Evolutionary conservation across 2,329 filamentous ascomycete species (phyloP), one percentile per base, ranked within the genome.

Genomic region (Achaetomium macrosporum): DNA sequence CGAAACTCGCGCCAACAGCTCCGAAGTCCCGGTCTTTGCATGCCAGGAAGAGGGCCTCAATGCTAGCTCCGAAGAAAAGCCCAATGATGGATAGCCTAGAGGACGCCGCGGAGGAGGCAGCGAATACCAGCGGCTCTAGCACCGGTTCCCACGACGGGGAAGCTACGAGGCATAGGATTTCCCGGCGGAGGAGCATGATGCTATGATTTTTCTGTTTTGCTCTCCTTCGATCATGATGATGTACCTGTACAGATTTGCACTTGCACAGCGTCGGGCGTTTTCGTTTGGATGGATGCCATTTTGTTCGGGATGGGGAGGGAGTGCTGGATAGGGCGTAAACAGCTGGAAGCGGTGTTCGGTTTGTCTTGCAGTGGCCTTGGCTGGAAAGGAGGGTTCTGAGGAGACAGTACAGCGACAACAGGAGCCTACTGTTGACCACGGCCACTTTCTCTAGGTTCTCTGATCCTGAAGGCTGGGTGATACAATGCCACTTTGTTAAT

Each of bases 121-220:
- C 55, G 10, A 62, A 64, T 25, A 65, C 57, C 5, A 61, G 50
- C 15, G 42, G 56, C 2, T n/a, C 29, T 4, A 48, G 40, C 15
- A 16, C 11, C 11, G 17, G n/a, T 15, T 37, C 35, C 13, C 12
- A 16, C 10, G 47, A 63, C 5, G 61, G 66, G 0, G 63, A 51
- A 7, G 65, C 64, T 60, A 35, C 33, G n/a, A 36, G 35, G 7
- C 31, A 71, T 47, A 64, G 65, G 62, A 51, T 70, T 63, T 71
- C 73, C 53, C 70, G 79, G 62, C 70, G 79, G 58, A 71, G 78
- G 61, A 82, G 78, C 64, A 82, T 81, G 76, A 81, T 83, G 78
- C 65, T 82, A 66, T 81, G 71, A 77, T 60, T 44, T 43, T 50
- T 20, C 3, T 51, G 20, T 13, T 41, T 1, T 44, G 20, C 31